Evolutionary conservation across 1,139 yeast genomes (phyloP).

Genomic region (Hyphopichia wangnamkhiaoensis): DNA sequence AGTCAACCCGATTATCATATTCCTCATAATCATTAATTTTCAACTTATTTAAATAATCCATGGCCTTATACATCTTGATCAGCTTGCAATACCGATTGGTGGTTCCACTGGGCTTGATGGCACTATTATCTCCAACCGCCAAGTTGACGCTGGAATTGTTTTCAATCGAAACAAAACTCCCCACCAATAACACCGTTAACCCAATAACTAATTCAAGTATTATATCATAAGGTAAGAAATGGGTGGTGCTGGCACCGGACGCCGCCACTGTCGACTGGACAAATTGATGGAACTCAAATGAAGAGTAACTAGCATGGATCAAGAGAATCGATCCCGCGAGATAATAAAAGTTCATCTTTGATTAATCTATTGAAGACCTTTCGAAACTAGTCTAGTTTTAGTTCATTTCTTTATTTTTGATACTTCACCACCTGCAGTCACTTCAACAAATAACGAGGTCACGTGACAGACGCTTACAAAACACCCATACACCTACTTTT

Average conservation of each 20-base stretch:
- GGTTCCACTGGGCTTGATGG: conserved; percentile 13
- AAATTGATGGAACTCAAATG: conserved; percentile 51
- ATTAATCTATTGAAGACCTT: background rate
- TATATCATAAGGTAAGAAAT: conserved; percentile 28
- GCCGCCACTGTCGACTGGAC: conserved; percentile 18
- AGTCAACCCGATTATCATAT: conserved; percentile 44
- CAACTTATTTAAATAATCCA: conserved; percentile 40
- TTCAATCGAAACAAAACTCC: conserved; percentile 29
- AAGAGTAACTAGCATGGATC: conserved; percentile 52
- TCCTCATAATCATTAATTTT: conserved; percentile 48
- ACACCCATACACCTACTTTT: background rate
- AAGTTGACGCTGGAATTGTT: conserved; percentile 24
- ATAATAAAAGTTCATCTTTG: conserved; percentile 13
- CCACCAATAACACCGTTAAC: conserved; percentile 36
- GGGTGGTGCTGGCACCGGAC: conserved; percentile 25
- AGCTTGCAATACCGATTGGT: conserved; percentile 37
- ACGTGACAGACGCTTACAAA: too few species aligned
- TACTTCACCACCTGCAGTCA: too few species aligned
- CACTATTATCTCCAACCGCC: conserved; percentile 14
- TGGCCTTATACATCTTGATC: conserved; percentile 50
- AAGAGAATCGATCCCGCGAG: conserved; percentile 35
- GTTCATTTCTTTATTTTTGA: too few species aligned
- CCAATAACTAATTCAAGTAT: conserved; percentile 44
- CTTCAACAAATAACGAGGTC: too few species aligned
- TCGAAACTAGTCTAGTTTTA: too few species aligned